Evolutionary conservation across 495 filamentous ascomycete genomes (phyloP).

Genomic region (Penicillium diatomitis): DNA sequence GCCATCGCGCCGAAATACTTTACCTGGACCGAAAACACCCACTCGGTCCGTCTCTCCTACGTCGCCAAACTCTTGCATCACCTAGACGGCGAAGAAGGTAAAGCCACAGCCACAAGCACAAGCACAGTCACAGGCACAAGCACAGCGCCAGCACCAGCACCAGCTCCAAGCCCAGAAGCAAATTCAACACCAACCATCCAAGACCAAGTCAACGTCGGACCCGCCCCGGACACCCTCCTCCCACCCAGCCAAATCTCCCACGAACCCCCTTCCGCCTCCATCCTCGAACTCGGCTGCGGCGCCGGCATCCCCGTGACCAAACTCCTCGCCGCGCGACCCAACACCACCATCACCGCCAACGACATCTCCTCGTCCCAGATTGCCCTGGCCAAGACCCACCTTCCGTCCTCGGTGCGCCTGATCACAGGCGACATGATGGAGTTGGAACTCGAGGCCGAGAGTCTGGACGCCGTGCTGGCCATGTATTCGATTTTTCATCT

Average conservation of each 20-base stretch:
- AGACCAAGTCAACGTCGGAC: too few species aligned
- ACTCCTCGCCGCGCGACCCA: slow-evolving; percentile 8
- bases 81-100: slow-evolving; percentile 2
- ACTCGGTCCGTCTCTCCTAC: slow-evolving; percentile 22
- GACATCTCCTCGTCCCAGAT: slow-evolving; percentile 32
- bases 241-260: neutral
- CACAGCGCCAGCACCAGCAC: too few species aligned
- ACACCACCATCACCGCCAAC: slow-evolving; percentile 23
- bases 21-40: slow-evolving; percentile 22
- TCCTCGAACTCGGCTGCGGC: slow-evolving; percentile 37
- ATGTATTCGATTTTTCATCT: slow-evolving; percentile 40
- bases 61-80: slow-evolving; percentile 15
- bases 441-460: slow-evolving; percentile 16
- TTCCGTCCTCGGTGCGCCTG: slow-evolving; percentile 12
- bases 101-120: neutral
- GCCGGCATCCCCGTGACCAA: slow-evolving; percentile 29
- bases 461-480: slow-evolving; percentile 31
- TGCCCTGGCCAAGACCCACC: slow-evolving; percentile 15
- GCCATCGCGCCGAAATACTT: slow-evolving; percentile 29
- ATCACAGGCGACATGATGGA: slow-evolving; percentile 34
- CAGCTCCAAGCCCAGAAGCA: too few species aligned
- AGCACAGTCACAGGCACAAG: too few species aligned
- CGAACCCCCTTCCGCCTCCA: neutral
- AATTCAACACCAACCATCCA: too few species aligned
- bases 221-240: too few species aligned